Base-by-base conservation (phyloP, 306 rosid species). In the Cucurbita pepo region DNA sequence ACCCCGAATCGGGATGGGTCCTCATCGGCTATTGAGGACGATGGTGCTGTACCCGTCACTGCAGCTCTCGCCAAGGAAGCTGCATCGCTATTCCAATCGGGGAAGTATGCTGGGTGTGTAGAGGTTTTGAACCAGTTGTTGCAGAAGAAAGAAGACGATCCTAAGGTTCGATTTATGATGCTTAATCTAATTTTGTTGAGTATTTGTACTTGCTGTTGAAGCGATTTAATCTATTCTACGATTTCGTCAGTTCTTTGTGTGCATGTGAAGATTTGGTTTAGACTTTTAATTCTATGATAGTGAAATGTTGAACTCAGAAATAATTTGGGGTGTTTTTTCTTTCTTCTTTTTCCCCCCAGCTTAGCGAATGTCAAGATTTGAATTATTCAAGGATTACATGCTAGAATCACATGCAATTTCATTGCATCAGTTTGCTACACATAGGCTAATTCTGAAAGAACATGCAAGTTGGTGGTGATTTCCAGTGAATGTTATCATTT, bases 11-110 rank as follows among this genome's bases (percentile, higher is more conserved):
- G 91, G 37, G 97, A 90, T 57, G 92, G 86, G 19, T 75, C 86
- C 56, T 80, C 82, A 36, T 78, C 77, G 53, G 79, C 81, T 21
- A 51, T 85, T 10, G 96, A 89, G 52, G 96, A 88, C 22, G 97
- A 89, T 41, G 95, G 80, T 40, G 84, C 85, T 53, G 69, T 85
- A 74, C 76, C 95, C 2, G 84, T 76, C 25, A 58, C 83, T 25
- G 83, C 90, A 6, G 88, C 87, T 5, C 85, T 86, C 5, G 85
- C 97, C 43, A 90, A 88, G 83, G 97, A 95, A 10, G 99, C 99
- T 10, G 87, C 86, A 37, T 73, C 82, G 90, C 92, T 84, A 78
- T 95, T 89, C 72, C 99, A 91, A 83, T 85, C 95, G 4, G 88
- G 87, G 43, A 95, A 89, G 88, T 91, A 86, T 79, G 84, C 81